Evolutionary conservation across 352 stramenopile genomes (phyloP), one percentile per base, ranked within the genome.

Genomic region (Detonula confervacea): DNA sequence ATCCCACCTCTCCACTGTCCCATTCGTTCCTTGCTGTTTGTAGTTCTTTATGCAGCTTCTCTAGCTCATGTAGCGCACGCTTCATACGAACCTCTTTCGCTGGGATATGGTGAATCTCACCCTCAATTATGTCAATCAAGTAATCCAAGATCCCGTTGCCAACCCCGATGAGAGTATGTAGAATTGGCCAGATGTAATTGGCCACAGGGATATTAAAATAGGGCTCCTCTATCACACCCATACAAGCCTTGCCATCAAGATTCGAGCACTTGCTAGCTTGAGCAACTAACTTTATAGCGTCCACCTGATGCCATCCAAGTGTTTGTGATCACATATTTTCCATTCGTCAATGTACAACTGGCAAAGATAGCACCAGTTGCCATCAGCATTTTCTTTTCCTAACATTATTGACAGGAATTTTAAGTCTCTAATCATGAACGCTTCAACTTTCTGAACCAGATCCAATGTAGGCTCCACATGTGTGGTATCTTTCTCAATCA

Each of bases 81-180:
- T 8, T 42, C 6, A 35, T n/a, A 1, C 52, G 14, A 20, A 61
- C 29, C 49, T 64, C 55, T 18, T 64, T 29, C 1, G 5, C 27
- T 27, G 29, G 55, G 2, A 64, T 1, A 27, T 2, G 5, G 29
- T 67, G 33, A 22, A 55, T 67, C 7, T 67, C 20, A 25, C 12
- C 14, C 4, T 67, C 57, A 24, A 67, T n/a, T 22, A 37, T 25
- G 27, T 71, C 47, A 37, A 62, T 22, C 1, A 71, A 16, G 52
- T 62, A 24, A 1, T 51, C 11, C 62, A 71, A 39, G 6, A 60
- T 52, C 22, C 7, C 5, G 24, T 61, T 52, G 1, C 62, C 46
- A 52, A 71, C 24, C 16, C 62, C 62, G 35, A 71, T 71, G 16
- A 71, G n/a, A 20, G 60, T 20, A 29, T 69, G 60, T 9, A 69